phyloP scores from a whole-genome alignment of 148 eudicot species.

The Vaccinium vitisidaea region DNA sequence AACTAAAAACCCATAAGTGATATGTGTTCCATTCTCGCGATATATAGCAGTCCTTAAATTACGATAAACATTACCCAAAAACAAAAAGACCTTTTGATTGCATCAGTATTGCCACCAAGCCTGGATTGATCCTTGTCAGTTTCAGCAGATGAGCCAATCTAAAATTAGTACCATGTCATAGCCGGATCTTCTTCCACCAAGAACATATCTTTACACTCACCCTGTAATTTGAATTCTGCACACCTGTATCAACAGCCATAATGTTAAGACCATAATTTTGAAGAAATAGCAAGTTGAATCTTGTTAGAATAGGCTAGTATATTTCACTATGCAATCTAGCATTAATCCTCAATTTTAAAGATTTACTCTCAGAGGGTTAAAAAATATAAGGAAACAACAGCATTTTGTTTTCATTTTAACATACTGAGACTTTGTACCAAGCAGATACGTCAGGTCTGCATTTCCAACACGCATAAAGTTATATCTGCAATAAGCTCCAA shows the following conservation, averaged over 20 bases:
- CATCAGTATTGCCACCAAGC: background rate
- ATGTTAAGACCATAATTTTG: background rate
- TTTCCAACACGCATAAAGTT: too few relatives aligned
- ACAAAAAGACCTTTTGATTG: background rate
- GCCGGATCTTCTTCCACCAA: constrained; percentile 9
- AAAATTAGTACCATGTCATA: background rate
- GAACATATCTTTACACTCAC: background rate
- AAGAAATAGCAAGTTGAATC: background rate
- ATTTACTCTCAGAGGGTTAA: background rate
- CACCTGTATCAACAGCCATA: background rate
- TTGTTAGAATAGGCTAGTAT: background rate
- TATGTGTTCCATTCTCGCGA: background rate
- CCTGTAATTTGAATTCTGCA: background rate
- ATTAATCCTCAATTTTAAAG: background rate
- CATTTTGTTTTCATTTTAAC: background rate
- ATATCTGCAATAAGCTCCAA: too few relatives aligned
- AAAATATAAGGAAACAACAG: background rate
- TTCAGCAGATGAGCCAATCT: background rate
- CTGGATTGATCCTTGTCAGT: background rate
- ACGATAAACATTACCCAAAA: background rate
- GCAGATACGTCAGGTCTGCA: background rate
- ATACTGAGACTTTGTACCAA: background rate
- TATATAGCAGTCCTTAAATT: background rate
- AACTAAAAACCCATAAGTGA: background rate
- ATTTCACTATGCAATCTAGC: background rate